Conservation (phyloP, 2,329 filamentous ascomycete species). For the Thermochaetoides dissita region DNA sequence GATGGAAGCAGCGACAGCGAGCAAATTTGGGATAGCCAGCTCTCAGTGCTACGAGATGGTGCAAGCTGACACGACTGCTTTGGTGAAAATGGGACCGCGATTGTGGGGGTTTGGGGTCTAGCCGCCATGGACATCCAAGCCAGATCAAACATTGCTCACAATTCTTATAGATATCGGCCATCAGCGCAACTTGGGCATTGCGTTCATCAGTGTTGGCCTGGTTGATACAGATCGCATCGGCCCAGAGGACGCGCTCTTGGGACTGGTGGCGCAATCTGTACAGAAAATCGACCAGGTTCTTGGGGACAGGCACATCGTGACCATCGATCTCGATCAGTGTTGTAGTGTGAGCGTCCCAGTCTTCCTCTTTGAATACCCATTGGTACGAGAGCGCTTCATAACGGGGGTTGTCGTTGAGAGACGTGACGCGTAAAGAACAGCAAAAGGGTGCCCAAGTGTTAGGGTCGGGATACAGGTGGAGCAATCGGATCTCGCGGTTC, state of each 20-base stretch:
- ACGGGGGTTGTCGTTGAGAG: neutral
- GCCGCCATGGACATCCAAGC: neutral
- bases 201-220: neutral
- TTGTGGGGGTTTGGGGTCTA: too few relatives aligned
- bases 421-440: too few relatives aligned
- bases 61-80: too few relatives aligned
- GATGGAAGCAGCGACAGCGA: too few relatives aligned
- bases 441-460: too few relatives aligned
- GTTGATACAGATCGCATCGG: constrained; percentile 1
- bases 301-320: neutral
- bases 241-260: neutral
- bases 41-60: neutral
- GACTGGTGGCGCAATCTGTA: neutral
- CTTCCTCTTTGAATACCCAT: neutral
- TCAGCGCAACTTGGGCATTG: neutral
- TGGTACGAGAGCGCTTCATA: constrained; percentile 1
- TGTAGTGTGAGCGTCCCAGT: neutral
- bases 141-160: neutral
- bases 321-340: neutral
- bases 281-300: neutral
- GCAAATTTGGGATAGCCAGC: neutral
- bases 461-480: too few relatives aligned
- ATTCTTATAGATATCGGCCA: constrained; percentile 1
- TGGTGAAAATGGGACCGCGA: too few relatives aligned
- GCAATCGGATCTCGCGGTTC: too few relatives aligned